phyloP scores from a whole-genome alignment of 805 yeast species.

The Ogataea pilisensis region DNA sequence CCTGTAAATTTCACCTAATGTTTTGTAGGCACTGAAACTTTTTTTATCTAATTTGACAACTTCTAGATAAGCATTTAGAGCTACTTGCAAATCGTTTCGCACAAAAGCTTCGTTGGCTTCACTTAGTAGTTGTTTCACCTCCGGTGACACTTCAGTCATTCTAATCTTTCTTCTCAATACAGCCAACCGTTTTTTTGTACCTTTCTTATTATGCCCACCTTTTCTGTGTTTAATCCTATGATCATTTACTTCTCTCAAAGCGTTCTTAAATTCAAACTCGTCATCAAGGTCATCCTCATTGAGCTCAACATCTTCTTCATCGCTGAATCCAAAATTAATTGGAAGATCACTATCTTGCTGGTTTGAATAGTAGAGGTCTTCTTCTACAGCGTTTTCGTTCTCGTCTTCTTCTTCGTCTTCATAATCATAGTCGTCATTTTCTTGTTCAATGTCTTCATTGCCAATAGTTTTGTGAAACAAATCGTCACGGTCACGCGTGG shows the following conservation, averaged over 20 bases:
- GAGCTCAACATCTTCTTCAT: slow-evolving; percentile 26
- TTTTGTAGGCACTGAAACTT: slow-evolving; percentile 80
- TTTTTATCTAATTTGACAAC: slow-evolving; percentile 76
- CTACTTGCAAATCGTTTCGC: slow-evolving; percentile 51
- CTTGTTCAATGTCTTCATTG: slow-evolving; percentile 9
- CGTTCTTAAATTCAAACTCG: slow-evolving; percentile 51
- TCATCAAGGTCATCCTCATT: slow-evolving; percentile 37
- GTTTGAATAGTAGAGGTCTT: too few species aligned
- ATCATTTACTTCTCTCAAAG: slow-evolving; percentile 63
- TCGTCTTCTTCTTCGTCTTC: slow-evolving; percentile 9
- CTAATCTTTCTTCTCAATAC: slow-evolving; percentile 37
- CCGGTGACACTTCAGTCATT: slow-evolving; percentile 58
- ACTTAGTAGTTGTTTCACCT: slow-evolving; percentile 60
- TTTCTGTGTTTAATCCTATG: slow-evolving; percentile 46
- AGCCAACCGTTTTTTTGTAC: slow-evolving; percentile 33
- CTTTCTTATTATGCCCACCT: slow-evolving; percentile 28
- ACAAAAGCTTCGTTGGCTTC: slow-evolving; percentile 82
- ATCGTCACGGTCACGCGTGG: too few species aligned
- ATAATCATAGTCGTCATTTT: slow-evolving; percentile 17
- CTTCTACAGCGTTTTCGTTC: too few species aligned
- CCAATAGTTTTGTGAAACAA: too few species aligned
- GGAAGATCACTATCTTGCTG: too few species aligned
- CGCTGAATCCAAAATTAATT: slow-evolving; percentile 27
- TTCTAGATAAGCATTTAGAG: slow-evolving; percentile 55
- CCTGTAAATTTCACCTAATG: slow-evolving; percentile 79